Evolutionary conservation across 768 basidiomycete genomes (phyloP).

Genomic region (Mycena floridula): DNA sequence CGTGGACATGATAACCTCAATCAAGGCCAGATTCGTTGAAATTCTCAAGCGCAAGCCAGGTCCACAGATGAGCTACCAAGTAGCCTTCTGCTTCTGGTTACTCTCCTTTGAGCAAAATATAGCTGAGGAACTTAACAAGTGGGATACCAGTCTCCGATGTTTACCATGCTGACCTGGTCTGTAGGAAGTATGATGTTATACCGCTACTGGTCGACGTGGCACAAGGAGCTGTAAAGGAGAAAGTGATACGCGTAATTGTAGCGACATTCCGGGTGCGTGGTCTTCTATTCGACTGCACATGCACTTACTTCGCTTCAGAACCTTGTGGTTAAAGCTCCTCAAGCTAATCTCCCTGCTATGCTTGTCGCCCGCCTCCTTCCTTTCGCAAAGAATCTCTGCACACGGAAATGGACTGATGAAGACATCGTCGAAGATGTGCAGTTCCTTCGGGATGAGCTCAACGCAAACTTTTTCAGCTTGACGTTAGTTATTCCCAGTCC

Average conservation of each 20-base stretch:
- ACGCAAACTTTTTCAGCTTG: slow-evolving; percentile 76
- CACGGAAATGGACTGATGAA: slow-evolving; percentile 91
- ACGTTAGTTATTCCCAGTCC: slow-evolving; percentile 72
- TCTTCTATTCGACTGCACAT: not conserved
- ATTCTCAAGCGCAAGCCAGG: slow-evolving; percentile 75
- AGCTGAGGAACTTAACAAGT: slow-evolving; percentile 87
- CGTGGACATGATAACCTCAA: too few species aligned
- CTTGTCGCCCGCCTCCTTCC: slow-evolving; percentile 82
- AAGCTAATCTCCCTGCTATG: slow-evolving; percentile 89
- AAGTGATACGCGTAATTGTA: slow-evolving; percentile 89
- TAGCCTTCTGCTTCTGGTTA: slow-evolving; percentile 90
- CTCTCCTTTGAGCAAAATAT: slow-evolving; percentile 86
- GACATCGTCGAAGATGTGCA: slow-evolving; percentile 90
- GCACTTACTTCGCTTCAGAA: slow-evolving; percentile 45
- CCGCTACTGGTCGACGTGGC: slow-evolving; percentile 80
- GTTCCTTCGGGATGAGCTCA: slow-evolving; percentile 84
- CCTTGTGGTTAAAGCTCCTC: slow-evolving; percentile 82
- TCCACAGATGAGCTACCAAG: slow-evolving; percentile 95
- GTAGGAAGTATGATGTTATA: slow-evolving; percentile 84
- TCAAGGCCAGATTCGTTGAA: slow-evolving; percentile 64
- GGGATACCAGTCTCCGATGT: slow-evolving; percentile 13
- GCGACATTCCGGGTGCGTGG: slow-evolving; percentile 77
- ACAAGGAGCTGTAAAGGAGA: slow-evolving; percentile 91
- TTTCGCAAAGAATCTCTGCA: slow-evolving; percentile 76
- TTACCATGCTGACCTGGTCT: not conserved